Evolutionary conservation across 225 moss, liverwort and hornwort species (phyloP), one percentile per base, ranked within the genome.

Genomic region (Bryum argenteum): DNA sequence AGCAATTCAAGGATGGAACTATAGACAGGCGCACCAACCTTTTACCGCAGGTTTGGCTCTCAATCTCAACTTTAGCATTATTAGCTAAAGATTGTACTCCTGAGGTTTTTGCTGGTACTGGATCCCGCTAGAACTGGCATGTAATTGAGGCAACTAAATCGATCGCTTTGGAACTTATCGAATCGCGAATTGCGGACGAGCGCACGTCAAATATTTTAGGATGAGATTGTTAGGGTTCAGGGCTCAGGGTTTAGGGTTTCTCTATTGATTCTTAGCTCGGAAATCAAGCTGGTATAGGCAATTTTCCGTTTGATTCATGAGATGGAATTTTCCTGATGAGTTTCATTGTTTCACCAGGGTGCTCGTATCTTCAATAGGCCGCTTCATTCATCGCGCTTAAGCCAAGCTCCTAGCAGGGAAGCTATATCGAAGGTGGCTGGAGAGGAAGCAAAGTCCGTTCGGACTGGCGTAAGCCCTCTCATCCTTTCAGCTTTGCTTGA

Each of bases 381-480:
- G 20, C 43, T 83, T 43, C 74, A 74, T 75, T 75, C 74, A 18
- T 78, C 78, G 50, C 66, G 48, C 54, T 52, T 38, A 61, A 78
- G 66, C 45, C 42, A 69, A 48, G 11, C 26, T 71, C 56, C 63
- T 17, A 53, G 54, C n/a, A 62, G 51, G 45, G 80, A 78, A 70
- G 76, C 78, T 15, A 66, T 82, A 14, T 73, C 81, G 8, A 82
- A 76, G 59, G 73, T 79, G 48, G 19, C 63, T 65, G 77, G 74
- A 52, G 61, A 54, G 57, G 67, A 59, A 37, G 73, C 71, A 55
- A 85, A 77, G 67, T 43, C 65, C 5, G 69, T 83, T 19, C 69
- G 83, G 40, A 69, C 80, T 62, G 80, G 86, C 22, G 78, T 86
- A 75, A 75, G 78, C 83, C 16, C 19, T 9, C 26, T 28, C 58